Conservation (phyloP, 2,329 filamentous ascomycete species). For the Cytospora chrysosperma region DNA sequence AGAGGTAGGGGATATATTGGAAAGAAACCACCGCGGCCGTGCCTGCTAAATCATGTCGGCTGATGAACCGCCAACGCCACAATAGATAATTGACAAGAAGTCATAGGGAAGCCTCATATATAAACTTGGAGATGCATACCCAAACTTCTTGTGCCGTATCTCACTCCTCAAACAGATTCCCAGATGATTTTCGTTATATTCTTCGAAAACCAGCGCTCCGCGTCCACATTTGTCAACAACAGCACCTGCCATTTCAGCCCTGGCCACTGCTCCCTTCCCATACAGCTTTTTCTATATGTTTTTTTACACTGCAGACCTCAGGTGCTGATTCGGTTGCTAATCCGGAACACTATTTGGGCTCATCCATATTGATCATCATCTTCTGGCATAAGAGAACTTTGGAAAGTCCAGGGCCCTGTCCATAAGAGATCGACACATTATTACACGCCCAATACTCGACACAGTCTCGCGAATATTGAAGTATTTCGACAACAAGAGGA, state of each 20-base stretch:
- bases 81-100: not conserved
- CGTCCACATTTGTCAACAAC: not conserved
- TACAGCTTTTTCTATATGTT: not conserved
- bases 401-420: too few species aligned
- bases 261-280: not conserved
- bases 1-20: not conserved
- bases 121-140: too few species aligned
- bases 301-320: too few species aligned
- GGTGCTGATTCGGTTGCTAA: too few species aligned
- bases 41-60: not conserved
- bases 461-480: too few species aligned
- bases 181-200: not conserved
- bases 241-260: not conserved
- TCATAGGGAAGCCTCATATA: not conserved
- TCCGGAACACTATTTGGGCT: too few species aligned
- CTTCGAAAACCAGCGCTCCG: not conserved
- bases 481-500: too few species aligned
- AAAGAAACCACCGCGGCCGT: not conserved
- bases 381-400: too few species aligned
- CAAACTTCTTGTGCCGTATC: too few species aligned
- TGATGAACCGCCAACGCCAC: not conserved
- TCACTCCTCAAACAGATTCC: not conserved
- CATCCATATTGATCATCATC: too few species aligned
- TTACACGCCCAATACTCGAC: too few species aligned
- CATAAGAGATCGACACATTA: too few species aligned